phyloP scores from a whole-genome alignment of 2,329 filamentous ascomycete species.

The Ceratocystis harringtonii region DNA sequence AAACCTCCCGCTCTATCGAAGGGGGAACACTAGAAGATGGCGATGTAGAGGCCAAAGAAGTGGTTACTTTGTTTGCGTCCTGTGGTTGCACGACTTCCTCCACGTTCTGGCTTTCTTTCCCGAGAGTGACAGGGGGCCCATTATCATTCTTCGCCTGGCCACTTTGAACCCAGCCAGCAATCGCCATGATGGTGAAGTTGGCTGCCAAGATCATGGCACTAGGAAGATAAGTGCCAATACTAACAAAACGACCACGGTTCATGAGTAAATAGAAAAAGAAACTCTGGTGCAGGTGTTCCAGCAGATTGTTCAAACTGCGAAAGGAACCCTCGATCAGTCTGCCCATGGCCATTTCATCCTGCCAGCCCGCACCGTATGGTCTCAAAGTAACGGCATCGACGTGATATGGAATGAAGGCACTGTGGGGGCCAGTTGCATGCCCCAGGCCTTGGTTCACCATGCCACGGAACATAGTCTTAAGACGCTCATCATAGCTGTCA shows the following conservation, averaged over 20 bases:
- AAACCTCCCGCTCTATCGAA: slow-evolving; percentile 48
- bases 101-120: slow-evolving; percentile 20
- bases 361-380: slow-evolving; percentile 84
- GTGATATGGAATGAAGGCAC: slow-evolving; percentile 93
- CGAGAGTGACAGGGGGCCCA: neutral
- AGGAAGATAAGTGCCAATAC: slow-evolving; percentile 91
- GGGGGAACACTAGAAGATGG: neutral
- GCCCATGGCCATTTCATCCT: slow-evolving; percentile 94
- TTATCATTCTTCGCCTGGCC: slow-evolving; percentile 33
- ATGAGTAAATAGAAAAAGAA: slow-evolving; percentile 99
- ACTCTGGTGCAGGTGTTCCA: slow-evolving; percentile 94
- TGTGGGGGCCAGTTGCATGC: slow-evolving; percentile 79
- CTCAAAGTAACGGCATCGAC: slow-evolving; percentile 91
- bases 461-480: slow-evolving; percentile 77
- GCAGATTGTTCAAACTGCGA: slow-evolving; percentile 83
- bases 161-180: slow-evolving; percentile 84
- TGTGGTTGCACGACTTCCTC: neutral
- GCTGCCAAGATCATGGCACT: slow-evolving; percentile 94
- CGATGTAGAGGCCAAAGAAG: neutral
- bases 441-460: slow-evolving; percentile 88
- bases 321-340: slow-evolving; percentile 80
- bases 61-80: neutral
- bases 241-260: slow-evolving; percentile 84
- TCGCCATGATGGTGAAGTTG: slow-evolving; percentile 91
- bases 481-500: slow-evolving; percentile 63